These are phyloP conservation scores for Aspergillus alliaceus DNA, from an alignment of 2,329 filamentous ascomycete genomes.

Conservation along the genomic window DNA sequence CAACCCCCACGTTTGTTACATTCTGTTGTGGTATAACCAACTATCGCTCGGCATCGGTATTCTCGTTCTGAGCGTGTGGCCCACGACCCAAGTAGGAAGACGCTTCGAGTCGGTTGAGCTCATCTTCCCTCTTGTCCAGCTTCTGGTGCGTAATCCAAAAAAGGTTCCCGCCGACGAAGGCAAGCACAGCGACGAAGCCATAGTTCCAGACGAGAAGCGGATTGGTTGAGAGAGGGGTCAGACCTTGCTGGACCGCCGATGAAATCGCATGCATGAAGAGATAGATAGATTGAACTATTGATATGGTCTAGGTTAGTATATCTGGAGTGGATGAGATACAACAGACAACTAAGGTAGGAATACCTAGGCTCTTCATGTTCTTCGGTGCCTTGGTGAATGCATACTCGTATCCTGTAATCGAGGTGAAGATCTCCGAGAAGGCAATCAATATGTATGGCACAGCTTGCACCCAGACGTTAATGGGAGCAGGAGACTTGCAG, in stretches of 20 bases:
- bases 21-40: not conserved
- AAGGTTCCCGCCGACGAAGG: constrained; percentile 60
- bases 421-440: constrained; percentile 58
- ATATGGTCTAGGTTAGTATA: not conserved
- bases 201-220: constrained; percentile 75
- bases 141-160: constrained; percentile 68
- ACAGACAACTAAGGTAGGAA: constrained; percentile 38
- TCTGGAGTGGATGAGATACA: constrained; percentile 64
- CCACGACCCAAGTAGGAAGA: constrained; percentile 21
- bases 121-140: constrained; percentile 67
- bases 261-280: constrained; percentile 70
- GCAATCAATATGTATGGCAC: constrained; percentile 53
- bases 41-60: constrained; percentile 4
- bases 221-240: constrained; percentile 62
- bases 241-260: constrained; percentile 67
- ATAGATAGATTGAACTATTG: constrained; percentile 60
- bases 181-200: constrained; percentile 60
- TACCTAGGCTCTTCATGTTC: constrained; percentile 72
- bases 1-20: not conserved
- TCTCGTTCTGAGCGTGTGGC: not conserved
- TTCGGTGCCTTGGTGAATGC: constrained; percentile 74
- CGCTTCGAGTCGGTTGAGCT: constrained; percentile 53
- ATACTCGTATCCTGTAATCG: constrained; percentile 67
- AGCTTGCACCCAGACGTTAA: constrained; percentile 63
- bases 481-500: constrained; percentile 52